Base-by-base conservation (phyloP, 352 stramenopile species). In the Elongisporangium undulatum region DNA sequence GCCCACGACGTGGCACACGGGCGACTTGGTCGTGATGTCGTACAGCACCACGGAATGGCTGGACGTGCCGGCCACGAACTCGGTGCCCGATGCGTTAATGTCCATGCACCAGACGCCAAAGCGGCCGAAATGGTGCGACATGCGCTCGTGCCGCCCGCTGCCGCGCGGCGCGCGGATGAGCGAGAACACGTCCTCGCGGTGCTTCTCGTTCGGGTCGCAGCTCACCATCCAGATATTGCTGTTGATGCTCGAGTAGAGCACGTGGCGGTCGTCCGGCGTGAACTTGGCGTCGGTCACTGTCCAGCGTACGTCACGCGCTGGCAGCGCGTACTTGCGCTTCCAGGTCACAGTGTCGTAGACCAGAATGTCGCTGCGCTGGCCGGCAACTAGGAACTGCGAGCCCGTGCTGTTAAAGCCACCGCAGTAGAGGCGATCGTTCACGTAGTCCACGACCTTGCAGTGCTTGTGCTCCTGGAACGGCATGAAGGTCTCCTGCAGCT, bases 261-360 rank as follows among this genome's bases (percentile, higher is more conserved):
- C 75, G 60, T 72, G 77, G 16, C 71, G 71, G 61, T 90, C 82
- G 29, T 92, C 72, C 0, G 86, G 82, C 7, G 76, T 87, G 61
- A 93, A 95, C 64, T 91, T 91, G 53, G 86, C 86, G 56, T 95
- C 86, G 5, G 82, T 92, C 12, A 95, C 79, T 0, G 86, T 93
- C 86, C 86, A 95, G 23, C 81, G 85, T 19, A 92, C 64, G 53
- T 92, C 81, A 9, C 73, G 80, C n/a, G 83, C 86, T 1, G 83
- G 83, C 9, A 92, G 55, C 41, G 65, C 66, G 0, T 68, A 66
- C 4, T 71, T 54, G 20, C 69, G 80, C 22, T 82, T 69, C 86
- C 86, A 95, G 26, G 77, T 75, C 34, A 79, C 71, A 0, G 83
- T 92, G 64, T 93, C 74, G 59, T 92, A 95, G 10, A 93, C 34